Percentiles rank a stretch among this genome's conserved stretches.
phyloP scores from a whole-genome alignment of 148 eudicot species.

The Limonium bicolor region DNA sequence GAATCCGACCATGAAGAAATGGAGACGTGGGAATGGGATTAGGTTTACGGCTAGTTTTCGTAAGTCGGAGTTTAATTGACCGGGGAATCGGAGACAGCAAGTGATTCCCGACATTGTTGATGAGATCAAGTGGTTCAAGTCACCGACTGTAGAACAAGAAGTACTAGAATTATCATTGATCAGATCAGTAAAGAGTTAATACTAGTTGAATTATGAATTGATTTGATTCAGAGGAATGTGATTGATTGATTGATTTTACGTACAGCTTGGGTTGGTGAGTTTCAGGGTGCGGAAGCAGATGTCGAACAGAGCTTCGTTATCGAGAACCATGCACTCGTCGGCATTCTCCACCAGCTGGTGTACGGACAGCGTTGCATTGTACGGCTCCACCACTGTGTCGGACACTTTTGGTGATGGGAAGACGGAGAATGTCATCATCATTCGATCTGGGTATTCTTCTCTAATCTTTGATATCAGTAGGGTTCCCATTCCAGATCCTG shows the following conservation, averaged over 20 bases:
- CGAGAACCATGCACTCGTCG: constrained; percentile 25
- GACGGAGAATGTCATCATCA: constrained; percentile 27
- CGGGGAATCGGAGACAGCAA: constrained; percentile 68
- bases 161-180: too few relatives aligned
- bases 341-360: constrained; percentile 24
- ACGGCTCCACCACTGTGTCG: constrained; percentile 25
- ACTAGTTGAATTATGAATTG: background rate
- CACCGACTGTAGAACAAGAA: constrained; percentile 32
- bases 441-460: constrained; percentile 26
- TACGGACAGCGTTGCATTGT: constrained; percentile 26
- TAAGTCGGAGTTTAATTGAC: constrained; percentile 66
- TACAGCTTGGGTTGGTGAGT: constrained; percentile 27
- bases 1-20: constrained; percentile 76
- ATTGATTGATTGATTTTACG: background rate
- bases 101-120: constrained; percentile 71
- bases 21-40: constrained; percentile 73
- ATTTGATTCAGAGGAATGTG: background rate
- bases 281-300: constrained; percentile 26
- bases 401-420: constrained; percentile 49
- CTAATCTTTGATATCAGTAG: constrained; percentile 20
- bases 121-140: constrained; percentile 60
- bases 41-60: constrained; percentile 63
- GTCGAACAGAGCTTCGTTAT: constrained; percentile 20
- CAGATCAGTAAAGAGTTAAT: too few relatives aligned
- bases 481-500: constrained; percentile 27